Percentiles rank a stretch among this genome's conserved stretches.
These are phyloP conservation scores for Simplicillium aogashimaense DNA, from an alignment of 2,329 filamentous ascomycete genomes.

Conservation along the genomic window DNA sequence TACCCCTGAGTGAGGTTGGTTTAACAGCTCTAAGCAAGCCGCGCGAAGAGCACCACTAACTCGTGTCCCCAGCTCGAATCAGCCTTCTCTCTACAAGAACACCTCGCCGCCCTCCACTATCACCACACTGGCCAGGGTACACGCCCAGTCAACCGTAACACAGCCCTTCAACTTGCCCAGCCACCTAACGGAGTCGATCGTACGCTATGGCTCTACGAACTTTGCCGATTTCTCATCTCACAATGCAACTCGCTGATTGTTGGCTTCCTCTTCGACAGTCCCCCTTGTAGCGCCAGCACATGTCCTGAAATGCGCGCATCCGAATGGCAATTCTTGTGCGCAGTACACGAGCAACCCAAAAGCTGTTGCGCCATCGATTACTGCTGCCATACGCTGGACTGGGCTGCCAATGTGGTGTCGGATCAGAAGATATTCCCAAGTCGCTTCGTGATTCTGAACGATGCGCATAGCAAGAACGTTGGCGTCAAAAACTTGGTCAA, in stretches of 20 bases:
- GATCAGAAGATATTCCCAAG: constrained; percentile 94
- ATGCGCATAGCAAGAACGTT: constrained; percentile 48
- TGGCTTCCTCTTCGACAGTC: constrained; percentile 82
- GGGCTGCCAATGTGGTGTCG: constrained; percentile 90
- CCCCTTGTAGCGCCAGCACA: constrained; percentile 78
- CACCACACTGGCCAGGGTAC: constrained; percentile 61
- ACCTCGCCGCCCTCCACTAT: constrained; percentile 86
- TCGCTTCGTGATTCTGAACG: constrained; percentile 51
- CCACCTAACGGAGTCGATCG: constrained; percentile 76
- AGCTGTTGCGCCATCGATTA: constrained; percentile 98
- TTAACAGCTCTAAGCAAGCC: neutral
- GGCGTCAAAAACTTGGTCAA: constrained; percentile 83
- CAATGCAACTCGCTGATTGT: constrained; percentile 90
- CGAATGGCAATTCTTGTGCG: constrained; percentile 98
- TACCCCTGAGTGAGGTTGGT: constrained; percentile 73
- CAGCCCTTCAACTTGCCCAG: constrained; percentile 66
- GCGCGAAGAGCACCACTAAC: constrained; percentile 6
- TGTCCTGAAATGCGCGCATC: constrained; percentile 98
- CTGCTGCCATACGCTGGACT: constrained; percentile 96
- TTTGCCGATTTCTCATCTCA: constrained; percentile 89
- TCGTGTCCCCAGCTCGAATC: constrained; percentile 66
- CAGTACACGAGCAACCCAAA: constrained; percentile 93
- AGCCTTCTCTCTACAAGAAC: constrained; percentile 93
- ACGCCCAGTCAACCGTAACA: constrained; percentile 63
- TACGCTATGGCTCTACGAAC: constrained; percentile 93